Percentiles rank a stretch among this genome's conserved stretches.
phyloP scores from a whole-genome alignment of 331 rosid genomes.

The Malus hybrid region DNA sequence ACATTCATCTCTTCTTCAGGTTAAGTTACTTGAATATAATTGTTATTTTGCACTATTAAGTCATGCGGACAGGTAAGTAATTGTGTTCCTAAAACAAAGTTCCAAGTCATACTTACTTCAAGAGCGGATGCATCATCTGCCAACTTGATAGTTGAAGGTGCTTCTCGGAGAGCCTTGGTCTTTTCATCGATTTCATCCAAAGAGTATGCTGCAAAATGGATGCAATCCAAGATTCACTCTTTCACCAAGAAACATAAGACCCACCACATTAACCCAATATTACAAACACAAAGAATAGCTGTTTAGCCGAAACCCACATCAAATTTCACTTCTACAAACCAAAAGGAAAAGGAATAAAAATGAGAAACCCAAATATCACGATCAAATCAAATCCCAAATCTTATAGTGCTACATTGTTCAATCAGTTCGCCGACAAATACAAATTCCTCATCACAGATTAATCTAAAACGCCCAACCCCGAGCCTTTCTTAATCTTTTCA shows the following conservation, averaged over 20 bases:
- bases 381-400: not conserved
- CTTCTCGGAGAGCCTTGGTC: conserved; percentile 50
- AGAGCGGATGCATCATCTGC: conserved; percentile 47
- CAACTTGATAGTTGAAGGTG: conserved; percentile 18
- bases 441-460: not conserved
- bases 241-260: not conserved
- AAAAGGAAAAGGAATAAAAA: not conserved
- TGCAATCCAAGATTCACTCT: not conserved
- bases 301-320: not conserved
- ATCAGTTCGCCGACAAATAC: not conserved
- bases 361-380: not conserved
- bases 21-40: not conserved
- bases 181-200: conserved; percentile 54
- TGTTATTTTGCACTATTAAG: not conserved
- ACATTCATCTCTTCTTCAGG: not conserved
- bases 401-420: not conserved
- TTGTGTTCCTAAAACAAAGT: not conserved
- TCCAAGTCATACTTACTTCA: conserved; percentile 41
- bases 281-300: not conserved
- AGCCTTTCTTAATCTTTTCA: not conserved
- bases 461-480: not conserved
- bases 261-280: not conserved
- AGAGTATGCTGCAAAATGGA: conserved; percentile 50
- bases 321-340: not conserved
- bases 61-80: not conserved